Percentiles rank a stretch among this genome's conserved stretches.
Conservation (phyloP, 2,329 filamentous ascomycete genomes). For the Aspergillus viridinutans region DNA sequence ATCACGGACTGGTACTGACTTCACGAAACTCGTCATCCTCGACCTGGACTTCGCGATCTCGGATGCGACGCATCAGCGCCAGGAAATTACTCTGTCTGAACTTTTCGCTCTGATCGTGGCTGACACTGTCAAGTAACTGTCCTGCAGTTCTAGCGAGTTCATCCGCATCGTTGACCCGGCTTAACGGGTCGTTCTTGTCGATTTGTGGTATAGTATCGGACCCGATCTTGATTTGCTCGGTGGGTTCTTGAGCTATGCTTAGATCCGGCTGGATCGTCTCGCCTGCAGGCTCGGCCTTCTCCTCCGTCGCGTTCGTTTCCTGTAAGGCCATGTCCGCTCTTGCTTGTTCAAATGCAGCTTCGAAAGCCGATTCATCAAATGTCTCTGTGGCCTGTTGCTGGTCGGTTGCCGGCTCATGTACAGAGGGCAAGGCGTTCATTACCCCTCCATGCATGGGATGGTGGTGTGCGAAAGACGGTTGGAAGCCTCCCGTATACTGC, state of each 20-base stretch:
- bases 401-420: conserved; percentile 21
- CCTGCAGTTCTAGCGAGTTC: conserved; percentile 70
- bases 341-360: conserved; percentile 42
- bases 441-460: conserved; percentile 21
- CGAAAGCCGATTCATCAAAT: conserved; percentile 45
- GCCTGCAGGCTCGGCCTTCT: conserved; percentile 10
- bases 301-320: conserved; percentile 12
- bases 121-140: conserved; percentile 64
- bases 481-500: conserved; percentile 21
- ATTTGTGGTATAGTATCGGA: conserved; percentile 40
- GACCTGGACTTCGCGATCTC: conserved; percentile 67
- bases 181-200: conserved; percentile 28
- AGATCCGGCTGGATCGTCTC: conserved; percentile 15
- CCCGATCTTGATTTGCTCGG: conserved; percentile 36
- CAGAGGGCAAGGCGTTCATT: conserved; percentile 20
- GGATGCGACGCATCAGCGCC: conserved; percentile 69
- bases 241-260: conserved; percentile 8
- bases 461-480: conserved; percentile 24
- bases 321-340: conserved; percentile 34
- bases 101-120: conserved; percentile 65
- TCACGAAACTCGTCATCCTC: conserved; percentile 59
- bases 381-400: conserved; percentile 24
- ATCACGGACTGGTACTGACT: conserved; percentile 44
- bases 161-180: conserved; percentile 51
- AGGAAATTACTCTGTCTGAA: conserved; percentile 77